Evolutionary conservation across 179 eudicot genomes (phyloP), one percentile per base, ranked within the genome.

Genomic region (Actinidia arguta): DNA sequence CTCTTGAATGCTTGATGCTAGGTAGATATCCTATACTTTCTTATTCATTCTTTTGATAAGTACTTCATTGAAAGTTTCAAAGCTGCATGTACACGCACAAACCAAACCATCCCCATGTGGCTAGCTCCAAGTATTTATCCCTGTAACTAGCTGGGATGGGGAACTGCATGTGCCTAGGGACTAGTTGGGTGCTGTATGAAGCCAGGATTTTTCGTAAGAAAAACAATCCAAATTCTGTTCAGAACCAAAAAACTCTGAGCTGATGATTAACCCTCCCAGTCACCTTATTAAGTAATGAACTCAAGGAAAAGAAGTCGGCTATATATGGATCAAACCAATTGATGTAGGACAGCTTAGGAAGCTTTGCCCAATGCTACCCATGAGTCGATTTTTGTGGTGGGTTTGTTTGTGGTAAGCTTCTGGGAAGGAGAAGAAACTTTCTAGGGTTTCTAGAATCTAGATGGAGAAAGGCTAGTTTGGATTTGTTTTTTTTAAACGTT

Each of bases 1-100:
- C 99, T 71, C 78, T 90, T 48, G 99, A 91, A 88, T 97, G 99
- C 87, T 90, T 94, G 86, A 95, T 98, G 54, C 95, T 97, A n/a
- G 99, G 99, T 97, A 93, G 85, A 77, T 83, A n/a, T 73, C 79
- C 85, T 81, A 16, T 11, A 36, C 20, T 36, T 22, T 46, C 58
- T 52, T 22, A 39, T 52, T 62, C 58, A 6, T 18, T 69, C 44
- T 68, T 52, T 75, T 46, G 48, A 55, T 47, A 36, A 63, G 42
- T 18, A 14, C 36, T 62, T 52, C 56, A 80, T 17, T 76, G 24
- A 12, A 55, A 71, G 24, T 47, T n/a, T 3, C 39, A 75, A 54
- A 73, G 59, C 42, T 42, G 36, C 55, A 59, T 44, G 42, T 59
- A 42, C 5, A 27, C 22, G 13, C 61, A 14, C 39, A 44, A 4